phyloP scores from a whole-genome alignment of 1,284 basidiomycete genomes.

The Pseudozyma sp. region DNA sequence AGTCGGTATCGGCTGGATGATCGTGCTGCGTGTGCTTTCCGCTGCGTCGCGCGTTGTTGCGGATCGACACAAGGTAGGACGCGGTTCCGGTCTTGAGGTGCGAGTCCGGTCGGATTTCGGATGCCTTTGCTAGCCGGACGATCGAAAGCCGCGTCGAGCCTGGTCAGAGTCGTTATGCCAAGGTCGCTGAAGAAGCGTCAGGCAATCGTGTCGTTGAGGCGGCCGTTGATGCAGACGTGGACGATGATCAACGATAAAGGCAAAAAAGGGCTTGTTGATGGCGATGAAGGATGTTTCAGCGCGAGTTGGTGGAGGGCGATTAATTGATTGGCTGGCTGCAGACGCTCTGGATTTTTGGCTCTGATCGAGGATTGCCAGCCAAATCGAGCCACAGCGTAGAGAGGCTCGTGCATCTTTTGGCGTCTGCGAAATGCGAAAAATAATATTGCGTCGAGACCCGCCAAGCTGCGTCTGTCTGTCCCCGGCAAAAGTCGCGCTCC shows the following conservation, averaged over 20 bases:
- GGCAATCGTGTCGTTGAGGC: too few relatives aligned
- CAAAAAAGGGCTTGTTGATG: background rate
- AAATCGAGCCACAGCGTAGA: background rate
- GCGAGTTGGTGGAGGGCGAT: constrained; percentile 23
- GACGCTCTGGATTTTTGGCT: background rate
- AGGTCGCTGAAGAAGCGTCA: background rate
- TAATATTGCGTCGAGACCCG: too few relatives aligned
- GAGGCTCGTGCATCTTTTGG: constrained; percentile 8
- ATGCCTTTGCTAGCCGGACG: background rate
- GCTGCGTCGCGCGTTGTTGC: background rate
- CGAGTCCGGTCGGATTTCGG: background rate
- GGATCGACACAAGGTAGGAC: background rate
- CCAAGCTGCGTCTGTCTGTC: too few relatives aligned
- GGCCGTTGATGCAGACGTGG: background rate
- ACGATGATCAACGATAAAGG: background rate
- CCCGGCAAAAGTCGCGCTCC: too few relatives aligned
- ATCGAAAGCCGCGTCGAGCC: background rate
- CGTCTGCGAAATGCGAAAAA: constrained; percentile 4
- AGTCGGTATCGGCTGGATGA: background rate
- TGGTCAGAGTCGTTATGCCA: background rate
- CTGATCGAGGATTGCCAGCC: constrained; percentile 2
- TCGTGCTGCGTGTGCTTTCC: too few relatives aligned
- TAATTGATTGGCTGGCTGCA: constrained; percentile 20
- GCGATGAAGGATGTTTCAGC: constrained; percentile 4
- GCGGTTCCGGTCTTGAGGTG: background rate